These are phyloP conservation scores for Polytrichum commune DNA, from an alignment of 225 moss, liverwort and hornwort species.

Conservation along the genomic window DNA sequence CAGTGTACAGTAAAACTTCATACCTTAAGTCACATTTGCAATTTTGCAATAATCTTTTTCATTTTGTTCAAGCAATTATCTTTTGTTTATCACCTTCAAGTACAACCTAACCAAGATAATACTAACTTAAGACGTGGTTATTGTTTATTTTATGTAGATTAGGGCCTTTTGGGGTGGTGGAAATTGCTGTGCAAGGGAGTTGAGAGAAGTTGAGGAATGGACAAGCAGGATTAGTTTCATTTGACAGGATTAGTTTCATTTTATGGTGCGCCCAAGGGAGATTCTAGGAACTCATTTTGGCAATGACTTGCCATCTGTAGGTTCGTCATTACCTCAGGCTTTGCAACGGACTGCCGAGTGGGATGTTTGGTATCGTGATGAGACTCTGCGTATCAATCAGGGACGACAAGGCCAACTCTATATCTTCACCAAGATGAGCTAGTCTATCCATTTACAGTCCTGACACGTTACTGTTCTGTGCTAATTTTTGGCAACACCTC, in stretches of 20 bases:
- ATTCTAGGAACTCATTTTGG: constrained; percentile 61
- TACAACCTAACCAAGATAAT: no score
- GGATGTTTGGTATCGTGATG: constrained; percentile 75
- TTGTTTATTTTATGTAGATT: constrained; percentile 37
- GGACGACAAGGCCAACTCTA: constrained; percentile 61
- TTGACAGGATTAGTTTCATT: no score
- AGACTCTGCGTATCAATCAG: constrained; percentile 70
- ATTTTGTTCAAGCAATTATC: no score
- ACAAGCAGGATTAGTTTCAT: constrained; percentile 71
- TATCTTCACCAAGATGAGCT: constrained; percentile 54
- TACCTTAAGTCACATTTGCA: no score
- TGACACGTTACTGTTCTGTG: no score
- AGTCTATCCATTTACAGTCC: not conserved
- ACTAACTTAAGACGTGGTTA: not conserved
- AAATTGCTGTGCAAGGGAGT: constrained; percentile 78
- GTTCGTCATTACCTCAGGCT: constrained; percentile 51
- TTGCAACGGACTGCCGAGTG: constrained; percentile 69
- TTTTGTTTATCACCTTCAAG: no score
- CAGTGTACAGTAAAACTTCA: no score
- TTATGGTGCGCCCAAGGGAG: constrained; percentile 70
- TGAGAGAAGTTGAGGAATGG: constrained; percentile 87
- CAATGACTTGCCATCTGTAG: constrained; percentile 68
- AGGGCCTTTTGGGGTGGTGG: constrained; percentile 83
- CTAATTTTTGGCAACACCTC: no score
- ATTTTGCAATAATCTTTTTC: no score